phyloP scores from a whole-genome alignment of 2,329 filamentous ascomycete genomes.

The Conoideocrella luteorostrata region DNA sequence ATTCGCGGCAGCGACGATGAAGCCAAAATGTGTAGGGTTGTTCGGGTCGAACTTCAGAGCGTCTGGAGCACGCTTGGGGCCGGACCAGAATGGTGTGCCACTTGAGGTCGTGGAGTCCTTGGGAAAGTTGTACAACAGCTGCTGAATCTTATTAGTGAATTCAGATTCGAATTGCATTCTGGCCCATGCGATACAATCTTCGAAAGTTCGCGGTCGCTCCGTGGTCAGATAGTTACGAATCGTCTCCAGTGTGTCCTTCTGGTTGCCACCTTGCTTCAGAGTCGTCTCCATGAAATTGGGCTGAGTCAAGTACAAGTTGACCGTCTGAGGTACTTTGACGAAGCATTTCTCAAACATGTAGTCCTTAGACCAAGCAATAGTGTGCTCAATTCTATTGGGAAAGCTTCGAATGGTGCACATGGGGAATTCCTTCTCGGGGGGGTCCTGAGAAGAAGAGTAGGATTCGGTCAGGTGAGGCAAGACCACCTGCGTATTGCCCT shows the following conservation, averaged over 20 bases:
- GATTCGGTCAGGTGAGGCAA: conserved; percentile 89
- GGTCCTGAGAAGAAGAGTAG: conserved; percentile 91
- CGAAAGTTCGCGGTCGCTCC: conserved; percentile 85
- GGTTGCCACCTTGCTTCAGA: conserved; percentile 87
- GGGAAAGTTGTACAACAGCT: conserved; percentile 94
- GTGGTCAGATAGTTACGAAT: conserved; percentile 86
- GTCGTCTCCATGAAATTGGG: conserved; percentile 83
- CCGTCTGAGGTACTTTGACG: conserved; percentile 86
- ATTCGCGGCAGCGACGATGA: conserved; percentile 82
- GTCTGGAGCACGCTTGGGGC: conserved; percentile 92
- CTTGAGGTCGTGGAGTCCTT: conserved; percentile 85
- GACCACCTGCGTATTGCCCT: conserved; percentile 96
- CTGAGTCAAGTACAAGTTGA: conserved; percentile 88
- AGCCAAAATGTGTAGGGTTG: conserved; percentile 81
- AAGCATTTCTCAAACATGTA: conserved; percentile 86
- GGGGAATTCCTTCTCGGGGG: conserved; percentile 96
- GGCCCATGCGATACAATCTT: conserved; percentile 96
- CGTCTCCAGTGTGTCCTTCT: conserved; percentile 87
- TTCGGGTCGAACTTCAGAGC: conserved; percentile 80
- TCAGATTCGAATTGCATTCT: conserved; percentile 91
- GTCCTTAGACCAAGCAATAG: conserved; percentile 95
- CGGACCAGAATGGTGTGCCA: conserved; percentile 94
- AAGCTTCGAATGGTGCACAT: conserved; percentile 98
- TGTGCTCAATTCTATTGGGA: conserved; percentile 97
- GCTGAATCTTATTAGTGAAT: conserved; percentile 94